These are phyloP conservation scores for Monosporascus sp. DNA, from an alignment of 2,329 filamentous ascomycete species.

Conservation along the genomic window DNA sequence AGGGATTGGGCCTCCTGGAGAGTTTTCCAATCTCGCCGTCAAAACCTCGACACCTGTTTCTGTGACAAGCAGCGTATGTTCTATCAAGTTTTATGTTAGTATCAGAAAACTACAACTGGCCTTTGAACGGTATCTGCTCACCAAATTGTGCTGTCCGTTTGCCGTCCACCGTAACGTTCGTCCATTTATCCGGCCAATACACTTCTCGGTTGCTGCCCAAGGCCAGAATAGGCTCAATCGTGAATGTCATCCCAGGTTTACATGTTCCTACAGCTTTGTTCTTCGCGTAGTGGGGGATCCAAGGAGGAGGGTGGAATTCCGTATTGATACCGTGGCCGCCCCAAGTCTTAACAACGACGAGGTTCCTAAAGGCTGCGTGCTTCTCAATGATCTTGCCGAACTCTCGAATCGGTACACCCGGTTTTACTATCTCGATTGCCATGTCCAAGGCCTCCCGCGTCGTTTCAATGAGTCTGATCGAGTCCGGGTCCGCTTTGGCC, in stretches of 20 bases:
- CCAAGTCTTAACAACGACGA: constrained; percentile 87
- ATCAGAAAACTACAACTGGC: background rate
- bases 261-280: constrained; percentile 92
- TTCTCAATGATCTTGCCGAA: constrained; percentile 92
- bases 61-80: constrained; percentile 80
- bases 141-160: constrained; percentile 85
- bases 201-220: constrained; percentile 82
- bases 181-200: constrained; percentile 98
- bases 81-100: constrained; percentile 30
- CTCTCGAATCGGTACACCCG: constrained; percentile 82
- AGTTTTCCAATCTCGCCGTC: constrained; percentile 65
- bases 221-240: constrained; percentile 96
- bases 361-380: constrained; percentile 74
- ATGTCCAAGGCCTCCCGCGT: constrained; percentile 84
- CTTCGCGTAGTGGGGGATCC: constrained; percentile 92
- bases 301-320: constrained; percentile 86
- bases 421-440: constrained; percentile 83
- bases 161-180: constrained; percentile 83
- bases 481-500: constrained; percentile 72
- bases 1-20: constrained; percentile 66
- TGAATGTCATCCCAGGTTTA: constrained; percentile 94
- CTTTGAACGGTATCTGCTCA: constrained; percentile 34
- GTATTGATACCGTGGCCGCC: constrained; percentile 91
- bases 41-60: constrained; percentile 76
- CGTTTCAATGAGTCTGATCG: constrained; percentile 82